Base-by-base conservation (phyloP, 768 basidiomycete species). In the Hericium coralloides region DNA sequence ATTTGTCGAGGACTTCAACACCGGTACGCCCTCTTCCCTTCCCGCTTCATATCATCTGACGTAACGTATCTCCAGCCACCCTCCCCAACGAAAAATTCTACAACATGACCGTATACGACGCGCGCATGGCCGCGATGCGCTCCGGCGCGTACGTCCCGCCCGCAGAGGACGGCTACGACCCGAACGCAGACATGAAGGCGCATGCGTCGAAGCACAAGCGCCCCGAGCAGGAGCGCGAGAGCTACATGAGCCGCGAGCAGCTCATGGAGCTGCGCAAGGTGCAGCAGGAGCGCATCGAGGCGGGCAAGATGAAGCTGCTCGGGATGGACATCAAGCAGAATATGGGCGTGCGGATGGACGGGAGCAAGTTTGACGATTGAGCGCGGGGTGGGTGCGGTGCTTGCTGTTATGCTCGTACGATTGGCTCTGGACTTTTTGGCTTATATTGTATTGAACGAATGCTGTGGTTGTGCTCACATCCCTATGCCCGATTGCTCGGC, bases 21-120 rank as follows among this genome's bases (percentile, higher is more conserved):
- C 88, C 31, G 86, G 89, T 85, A 58, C 31, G 75, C 37, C 52
- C 18, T 38, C 52, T 12, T 26, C 26, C 43, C 53, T 25, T 49
- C 48, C n/a, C 31, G 50, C 39, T 45, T 45, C 49, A 6, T 26
- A 52, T 48, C 59, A 55, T 22, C 49, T 26, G 18, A 17, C 20
- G 26, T 1, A 15, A 17, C 39, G 31, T 38, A 37, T 25, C 12
- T 48, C 17, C 58, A 93, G 93, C 92, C 15, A 97, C 94, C 3
- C 77, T 97, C 2, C 91, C 94, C 12, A 89, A 95, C 65, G 92
- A 95, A 69, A 97, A 97, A 68, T 97, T 93, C 70, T 95, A 95
- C 69, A 82, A 94, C 66, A 92, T 95, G 80, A 84, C 83, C 55
- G 79, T 81, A 5, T 93, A 92, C 67, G 91, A 94, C 59, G 76